These are phyloP conservation scores for Euphrasia arctica DNA, from an alignment of 305 asterid species.

Conservation along the genomic window DNA sequence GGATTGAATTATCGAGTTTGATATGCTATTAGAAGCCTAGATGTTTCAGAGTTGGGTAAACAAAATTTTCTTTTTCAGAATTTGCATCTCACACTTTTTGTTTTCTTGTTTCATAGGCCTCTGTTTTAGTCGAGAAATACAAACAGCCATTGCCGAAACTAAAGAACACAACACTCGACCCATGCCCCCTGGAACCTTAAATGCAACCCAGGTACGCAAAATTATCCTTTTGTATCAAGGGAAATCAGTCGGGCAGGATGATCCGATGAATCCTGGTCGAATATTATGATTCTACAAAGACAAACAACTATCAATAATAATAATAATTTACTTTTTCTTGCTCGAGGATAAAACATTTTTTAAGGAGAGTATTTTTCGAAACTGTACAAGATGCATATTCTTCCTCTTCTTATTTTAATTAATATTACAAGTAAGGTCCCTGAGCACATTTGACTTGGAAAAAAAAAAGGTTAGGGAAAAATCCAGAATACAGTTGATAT, in stretches of 20 bases:
- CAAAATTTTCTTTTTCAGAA: too few relatives aligned
- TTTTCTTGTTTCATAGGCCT: slow-evolving; percentile 43
- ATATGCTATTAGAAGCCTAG: background rate
- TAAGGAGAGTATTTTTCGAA: slow-evolving; percentile 1
- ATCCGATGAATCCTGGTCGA: slow-evolving; percentile 54
- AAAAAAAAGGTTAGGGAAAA: too few relatives aligned
- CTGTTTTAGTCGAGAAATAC: slow-evolving; percentile 65
- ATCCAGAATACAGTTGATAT: too few relatives aligned
- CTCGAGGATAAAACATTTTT: too few relatives aligned
- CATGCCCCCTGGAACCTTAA: slow-evolving; percentile 77
- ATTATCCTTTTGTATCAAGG: slow-evolving; percentile 81
- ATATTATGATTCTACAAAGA: slow-evolving; percentile 49
- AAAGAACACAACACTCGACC: slow-evolving; percentile 63
- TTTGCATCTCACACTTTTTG: too few relatives aligned
- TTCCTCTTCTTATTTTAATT: too few relatives aligned
- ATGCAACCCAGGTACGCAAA: slow-evolving; percentile 62
- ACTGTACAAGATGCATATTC: slow-evolving; percentile 15
- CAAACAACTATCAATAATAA: slow-evolving; percentile 34
- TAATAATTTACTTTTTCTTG: too few relatives aligned
- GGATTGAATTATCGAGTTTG: slow-evolving; percentile 1
- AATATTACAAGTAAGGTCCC: too few relatives aligned
- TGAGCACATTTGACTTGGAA: too few relatives aligned
- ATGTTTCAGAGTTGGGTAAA: background rate
- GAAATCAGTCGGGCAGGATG: slow-evolving; percentile 54
- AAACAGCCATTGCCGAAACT: slow-evolving; percentile 77